Base-by-base conservation (phyloP, 2,329 filamentous ascomycete species). In the Emericellopsis atlantica region DNA sequence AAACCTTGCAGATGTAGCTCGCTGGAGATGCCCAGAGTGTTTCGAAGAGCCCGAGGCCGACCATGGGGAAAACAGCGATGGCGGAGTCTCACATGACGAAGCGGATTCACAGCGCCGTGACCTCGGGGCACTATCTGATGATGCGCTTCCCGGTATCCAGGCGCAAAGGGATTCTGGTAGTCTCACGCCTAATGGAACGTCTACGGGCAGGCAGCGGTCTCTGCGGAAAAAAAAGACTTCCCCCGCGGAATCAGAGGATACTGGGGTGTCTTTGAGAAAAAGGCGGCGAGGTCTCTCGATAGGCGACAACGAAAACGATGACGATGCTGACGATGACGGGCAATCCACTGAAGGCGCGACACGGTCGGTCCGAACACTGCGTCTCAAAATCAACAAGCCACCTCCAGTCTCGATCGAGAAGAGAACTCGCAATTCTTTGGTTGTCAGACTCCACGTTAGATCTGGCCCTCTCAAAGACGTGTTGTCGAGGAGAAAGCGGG, bases 201-300 rank as follows among this genome's bases (percentile, higher is more conserved):
- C 81, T 7, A 69, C 82, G 64, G 83, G 90, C 58, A 84, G 81
- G 36, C 80, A 85, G 8, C 80, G 87, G 40, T 75, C 84, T 26
- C 65, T 94, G 44, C 75, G 89, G 45, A 94, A 94, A 62, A 78
- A 89, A 41, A 94, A 90, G 59, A 81, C 85, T 15, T 87, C 85
- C 1, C 82, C 84, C 4, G 67, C 74, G 11, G 79, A 81, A 38
- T 66, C 63, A 47, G 67, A 85, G 46, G 70, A 82, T 48, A 65
- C 66, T 14, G 60, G 64, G 14, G 60, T 67, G 43, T 64, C 67
- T 1, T 54, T 70, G 31, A 70, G 72, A 45, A 80, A 76, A 55
- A 67, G 76, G 29, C 61, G 69, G 36, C 67, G 67, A 50, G 66
- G 70, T 21, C 61, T 62, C 1, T 64, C 62, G 0, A 65, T 66